phyloP scores from a whole-genome alignment of 2,329 filamentous ascomycete species.

The Pezicula rhizophila region DNA sequence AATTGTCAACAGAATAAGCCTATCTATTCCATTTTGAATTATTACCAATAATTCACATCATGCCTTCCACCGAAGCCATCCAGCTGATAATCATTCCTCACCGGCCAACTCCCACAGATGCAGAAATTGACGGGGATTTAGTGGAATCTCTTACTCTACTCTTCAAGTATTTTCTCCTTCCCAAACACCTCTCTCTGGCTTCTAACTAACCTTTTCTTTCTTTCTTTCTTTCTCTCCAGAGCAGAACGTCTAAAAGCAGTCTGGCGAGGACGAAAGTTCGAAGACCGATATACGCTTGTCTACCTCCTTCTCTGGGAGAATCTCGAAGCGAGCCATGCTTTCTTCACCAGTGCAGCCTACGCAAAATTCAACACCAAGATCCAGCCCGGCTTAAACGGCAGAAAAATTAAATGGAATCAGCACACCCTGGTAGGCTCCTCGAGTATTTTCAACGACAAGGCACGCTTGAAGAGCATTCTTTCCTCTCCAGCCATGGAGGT shows the following conservation, averaged over 20 bases:
- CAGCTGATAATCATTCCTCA: background rate
- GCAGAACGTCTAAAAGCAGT: background rate
- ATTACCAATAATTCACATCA: no score
- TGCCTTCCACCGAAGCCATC: background rate
- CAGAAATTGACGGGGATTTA: background rate
- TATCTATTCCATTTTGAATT: no score
- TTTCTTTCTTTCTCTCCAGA: background rate
- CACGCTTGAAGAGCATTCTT: background rate
- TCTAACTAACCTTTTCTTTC: background rate
- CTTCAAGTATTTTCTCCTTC: background rate
- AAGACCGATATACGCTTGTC: background rate
- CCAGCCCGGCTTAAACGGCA: background rate
- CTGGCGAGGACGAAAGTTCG: background rate
- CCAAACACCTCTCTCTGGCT: background rate
- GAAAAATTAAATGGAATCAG: background rate
- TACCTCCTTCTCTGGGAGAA: background rate
- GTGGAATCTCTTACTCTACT: background rate
- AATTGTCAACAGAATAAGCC: no score
- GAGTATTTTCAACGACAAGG: background rate
- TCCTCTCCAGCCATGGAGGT: background rate
- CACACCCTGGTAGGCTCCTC: background rate
- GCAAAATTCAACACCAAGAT: background rate
- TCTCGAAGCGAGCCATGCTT: background rate
- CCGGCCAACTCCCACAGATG: background rate
- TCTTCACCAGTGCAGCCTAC: background rate